Conservation (phyloP, 305 asterid genomes). For the Fraxinus floribunda region DNA sequence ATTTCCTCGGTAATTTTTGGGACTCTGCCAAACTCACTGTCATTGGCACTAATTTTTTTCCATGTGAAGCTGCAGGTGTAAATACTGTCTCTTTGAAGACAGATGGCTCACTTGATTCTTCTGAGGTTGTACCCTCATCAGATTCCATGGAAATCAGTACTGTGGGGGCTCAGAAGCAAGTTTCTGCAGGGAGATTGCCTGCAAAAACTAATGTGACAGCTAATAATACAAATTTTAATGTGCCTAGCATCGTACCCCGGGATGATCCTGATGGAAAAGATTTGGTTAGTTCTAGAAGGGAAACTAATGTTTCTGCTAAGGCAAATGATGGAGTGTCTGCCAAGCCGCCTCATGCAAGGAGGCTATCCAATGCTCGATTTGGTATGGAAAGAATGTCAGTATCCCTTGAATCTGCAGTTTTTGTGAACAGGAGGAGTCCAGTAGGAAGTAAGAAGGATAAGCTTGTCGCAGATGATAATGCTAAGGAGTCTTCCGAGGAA, state of each 20-base stretch:
- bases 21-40: background rate
- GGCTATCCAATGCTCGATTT: slow-evolving; percentile 51
- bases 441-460: slow-evolving; percentile 48
- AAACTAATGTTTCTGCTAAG: slow-evolving; percentile 48
- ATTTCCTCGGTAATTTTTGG: background rate
- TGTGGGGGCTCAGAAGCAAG: slow-evolving; percentile 56
- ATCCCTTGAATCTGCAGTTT: slow-evolving; percentile 47
- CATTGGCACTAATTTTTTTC: slow-evolving; percentile 1
- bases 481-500: slow-evolving; percentile 54
- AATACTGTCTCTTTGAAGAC: slow-evolving; percentile 50
- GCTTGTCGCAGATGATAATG: slow-evolving; percentile 42
- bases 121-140: slow-evolving; percentile 44
- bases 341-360: slow-evolving; percentile 50
- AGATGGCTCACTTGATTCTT: slow-evolving; percentile 43
- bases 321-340: slow-evolving; percentile 41
- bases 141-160: slow-evolving; percentile 51
- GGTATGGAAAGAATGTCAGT: slow-evolving; percentile 58
- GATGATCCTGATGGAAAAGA: slow-evolving; percentile 58
- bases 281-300: slow-evolving; percentile 55
- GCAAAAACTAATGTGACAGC: slow-evolving; percentile 48
- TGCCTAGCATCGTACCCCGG: slow-evolving; percentile 69
- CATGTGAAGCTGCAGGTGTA: slow-evolving; percentile 66
- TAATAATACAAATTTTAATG: slow-evolving; percentile 49
- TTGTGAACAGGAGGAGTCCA: slow-evolving; percentile 34
- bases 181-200: slow-evolving; percentile 41